Evolutionary conservation across 345 rosid genomes (phyloP).

Genomic region (Sonneratia caseolaris): DNA sequence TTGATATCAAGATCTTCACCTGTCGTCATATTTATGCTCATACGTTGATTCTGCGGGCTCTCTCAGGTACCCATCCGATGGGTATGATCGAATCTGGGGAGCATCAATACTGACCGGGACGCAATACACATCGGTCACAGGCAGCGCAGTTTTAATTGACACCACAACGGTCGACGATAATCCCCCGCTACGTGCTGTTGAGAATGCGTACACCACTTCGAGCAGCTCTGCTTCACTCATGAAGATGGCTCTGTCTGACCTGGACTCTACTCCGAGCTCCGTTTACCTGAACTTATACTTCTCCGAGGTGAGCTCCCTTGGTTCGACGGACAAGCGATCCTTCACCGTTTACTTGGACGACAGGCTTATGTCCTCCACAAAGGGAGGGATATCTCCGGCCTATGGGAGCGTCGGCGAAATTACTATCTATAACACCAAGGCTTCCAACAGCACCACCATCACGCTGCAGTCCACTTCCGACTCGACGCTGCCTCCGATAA

Average conservation of each 20-base stretch:
- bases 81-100: constrained; percentile 33
- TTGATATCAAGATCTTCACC: neutral
- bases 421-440: constrained; percentile 9
- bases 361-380: neutral
- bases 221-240: constrained; percentile 4
- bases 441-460: constrained; percentile 22
- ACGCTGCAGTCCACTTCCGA: constrained; percentile 20
- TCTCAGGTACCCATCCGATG: constrained; percentile 7
- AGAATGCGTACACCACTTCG: constrained; percentile 24
- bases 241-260: neutral
- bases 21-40: no score
- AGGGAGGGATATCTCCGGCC: constrained; percentile 17
- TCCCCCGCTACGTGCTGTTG: constrained; percentile 26
- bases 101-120: constrained; percentile 9
- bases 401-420: constrained; percentile 19
- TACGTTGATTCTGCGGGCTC: constrained; percentile 3
- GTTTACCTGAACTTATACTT: constrained; percentile 26
- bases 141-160: constrained; percentile 4
- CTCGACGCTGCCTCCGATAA: constrained; percentile 40
- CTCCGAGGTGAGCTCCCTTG: constrained; percentile 31
- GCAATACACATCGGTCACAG: constrained; percentile 11
- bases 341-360: constrained; percentile 17
- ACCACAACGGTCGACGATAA: constrained; percentile 10
- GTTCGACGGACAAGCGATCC: constrained; percentile 23
- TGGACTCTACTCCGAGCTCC: neutral